phyloP scores from a whole-genome alignment of 192 early-diverging fungal genomes.

The Coemansia sp. region DNA sequence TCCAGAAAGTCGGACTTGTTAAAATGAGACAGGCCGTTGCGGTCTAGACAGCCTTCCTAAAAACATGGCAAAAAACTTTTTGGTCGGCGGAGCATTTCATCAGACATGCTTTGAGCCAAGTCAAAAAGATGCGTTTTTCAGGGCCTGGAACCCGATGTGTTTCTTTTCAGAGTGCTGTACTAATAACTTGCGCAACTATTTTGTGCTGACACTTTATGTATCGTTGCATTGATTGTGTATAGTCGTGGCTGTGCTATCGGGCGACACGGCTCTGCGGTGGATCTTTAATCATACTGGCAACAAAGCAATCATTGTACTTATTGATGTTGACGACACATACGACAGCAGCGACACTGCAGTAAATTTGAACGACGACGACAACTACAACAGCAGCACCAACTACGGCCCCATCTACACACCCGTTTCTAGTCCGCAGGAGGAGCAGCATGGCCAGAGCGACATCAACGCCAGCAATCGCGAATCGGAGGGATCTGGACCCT shows the following conservation, averaged over 20 bases:
- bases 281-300: conserved; percentile 46
- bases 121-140: too few relatives aligned
- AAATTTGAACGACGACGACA: conserved; percentile 9
- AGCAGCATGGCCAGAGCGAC: conserved; percentile 14
- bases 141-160: too few relatives aligned
- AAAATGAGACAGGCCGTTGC: too few relatives aligned
- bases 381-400: conserved; percentile 17
- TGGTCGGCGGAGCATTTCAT: too few relatives aligned
- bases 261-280: conserved; percentile 51
- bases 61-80: too few relatives aligned
- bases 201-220: background rate
- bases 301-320: conserved; percentile 47
- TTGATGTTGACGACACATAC: conserved; percentile 52
- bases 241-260: conserved; percentile 53
- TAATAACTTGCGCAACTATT: background rate
- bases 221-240: conserved; percentile 8
- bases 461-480: conserved; percentile 7
- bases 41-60: too few relatives aligned
- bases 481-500: conserved; percentile 39
- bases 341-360: conserved; percentile 8
- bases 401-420: conserved; percentile 47
- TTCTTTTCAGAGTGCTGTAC: too few relatives aligned
- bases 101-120: too few relatives aligned
- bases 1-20: too few relatives aligned
- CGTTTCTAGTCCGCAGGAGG: conserved; percentile 31